Base-by-base conservation (phyloP, 179 eudicot species). In the Camellia oleifera region DNA sequence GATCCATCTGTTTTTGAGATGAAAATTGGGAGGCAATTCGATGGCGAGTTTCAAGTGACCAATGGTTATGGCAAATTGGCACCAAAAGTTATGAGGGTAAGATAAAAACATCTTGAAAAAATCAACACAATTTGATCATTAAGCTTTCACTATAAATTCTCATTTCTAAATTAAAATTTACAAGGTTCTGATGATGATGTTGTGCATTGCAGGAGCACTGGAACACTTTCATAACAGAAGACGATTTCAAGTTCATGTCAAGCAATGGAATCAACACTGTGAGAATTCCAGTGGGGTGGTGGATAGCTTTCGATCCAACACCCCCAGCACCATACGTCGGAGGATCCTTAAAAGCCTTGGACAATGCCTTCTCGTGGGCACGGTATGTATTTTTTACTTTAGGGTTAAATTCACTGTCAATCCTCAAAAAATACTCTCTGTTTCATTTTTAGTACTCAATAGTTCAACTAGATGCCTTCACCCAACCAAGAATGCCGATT, bases 211-310 rank as follows among this genome's bases (percentile, higher is more conserved):
- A 94, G 98, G 85, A 90, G 8, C 97, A 94, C 62, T 91, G 97
- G 97, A 87, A 72, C 45, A 89, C 93, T 2, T 94, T 79, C 82
- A 93, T 94, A 15, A 84, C 83, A 0, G 96, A 93, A 82, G 89
- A 90, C 5, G 97, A 94, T 80, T 94, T 94, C 88, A 84, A 82
- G 54, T 91, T 92, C 86, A 88, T 94, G 13, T 85, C 92, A 10
- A 82, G 78, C 42, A 89, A 82, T 53, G 98, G 97, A 20, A 2
- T 91, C 42, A 89, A 91, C 60, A 88, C 92, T 0, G 97, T 93
- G 53, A 88, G 97, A 78, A 88, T 94, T 77, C 98, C 97, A 0
- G 92, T 94, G 17, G 98, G 97, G 54, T 94, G 98, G 98, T 94
- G 98, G 98, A 94, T 87, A 6, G 97, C 97, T 7, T 86, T 89